phyloP scores from a whole-genome alignment of 2,329 filamentous ascomycete genomes.

The Fusarium falciforme region DNA sequence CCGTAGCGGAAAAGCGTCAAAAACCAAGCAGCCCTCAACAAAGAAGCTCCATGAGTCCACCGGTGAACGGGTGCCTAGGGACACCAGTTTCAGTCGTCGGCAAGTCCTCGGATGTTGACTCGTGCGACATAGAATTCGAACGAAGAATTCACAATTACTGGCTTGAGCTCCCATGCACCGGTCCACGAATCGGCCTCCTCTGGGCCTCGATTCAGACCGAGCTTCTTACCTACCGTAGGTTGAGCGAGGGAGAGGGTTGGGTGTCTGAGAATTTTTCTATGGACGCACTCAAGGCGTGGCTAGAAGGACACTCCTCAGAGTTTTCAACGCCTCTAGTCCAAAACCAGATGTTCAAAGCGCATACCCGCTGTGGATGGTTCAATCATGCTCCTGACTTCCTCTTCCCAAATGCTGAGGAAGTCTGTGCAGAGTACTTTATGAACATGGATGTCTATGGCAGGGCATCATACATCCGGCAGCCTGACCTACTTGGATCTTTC shows the following conservation, averaged over 20 bases:
- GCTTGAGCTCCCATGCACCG: background rate
- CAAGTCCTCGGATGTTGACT: background rate
- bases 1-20: background rate
- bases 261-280: constrained; percentile 15
- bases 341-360: background rate
- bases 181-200: constrained; percentile 1
- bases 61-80: too few relatives aligned
- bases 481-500: background rate
- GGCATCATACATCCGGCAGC: background rate
- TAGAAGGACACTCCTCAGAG: background rate
- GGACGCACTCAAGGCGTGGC: background rate
- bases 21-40: too few relatives aligned
- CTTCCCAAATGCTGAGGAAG: background rate
- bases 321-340: constrained; percentile 5
- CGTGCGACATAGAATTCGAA: background rate
- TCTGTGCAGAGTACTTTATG: background rate
- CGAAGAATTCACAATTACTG: background rate
- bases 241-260: background rate
- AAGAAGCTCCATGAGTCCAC: too few relatives aligned
- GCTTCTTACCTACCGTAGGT: constrained; percentile 20
- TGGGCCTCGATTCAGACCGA: constrained; percentile 27
- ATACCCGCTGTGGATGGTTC: constrained; percentile 16
- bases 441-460: background rate
- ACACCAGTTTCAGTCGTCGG: background rate
- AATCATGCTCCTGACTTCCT: rapidly evolving